Percentiles rank a stretch among this genome's conserved stretches.
phyloP scores from a whole-genome alignment of 306 rosid species.

The Glycine tomentella region DNA sequence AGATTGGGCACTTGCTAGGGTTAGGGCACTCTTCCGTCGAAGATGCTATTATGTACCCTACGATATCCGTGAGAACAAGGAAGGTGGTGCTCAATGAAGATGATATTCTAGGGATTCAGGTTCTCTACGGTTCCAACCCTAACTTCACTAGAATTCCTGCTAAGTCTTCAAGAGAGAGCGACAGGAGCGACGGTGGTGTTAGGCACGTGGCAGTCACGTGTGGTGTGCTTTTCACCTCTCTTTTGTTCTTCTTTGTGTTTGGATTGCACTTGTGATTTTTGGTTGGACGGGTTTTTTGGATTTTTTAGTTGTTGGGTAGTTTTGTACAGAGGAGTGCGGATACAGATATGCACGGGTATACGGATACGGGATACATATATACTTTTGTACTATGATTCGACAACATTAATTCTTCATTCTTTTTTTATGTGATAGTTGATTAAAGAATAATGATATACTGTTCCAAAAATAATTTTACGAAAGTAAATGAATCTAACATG shows the following conservation, averaged over 20 bases:
- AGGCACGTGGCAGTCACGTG: slow-evolving; percentile 34
- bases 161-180: slow-evolving; percentile 46
- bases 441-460: no score
- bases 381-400: not conserved
- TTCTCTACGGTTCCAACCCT: slow-evolving; percentile 73
- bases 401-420: slow-evolving; percentile 31
- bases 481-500: no score
- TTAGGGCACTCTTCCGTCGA: slow-evolving; percentile 80
- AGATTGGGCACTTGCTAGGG: slow-evolving; percentile 87
- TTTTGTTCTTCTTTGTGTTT: slow-evolving; percentile 24
- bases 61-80: slow-evolving; percentile 63
- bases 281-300: not conserved
- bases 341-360: no score
- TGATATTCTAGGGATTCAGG: slow-evolving; percentile 76
- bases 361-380: no score
- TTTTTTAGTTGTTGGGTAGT: no score
- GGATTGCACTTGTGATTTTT: slow-evolving; percentile 39
- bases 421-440: not conserved
- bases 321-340: no score
- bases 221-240: slow-evolving; percentile 9
- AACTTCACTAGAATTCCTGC: slow-evolving; percentile 51
- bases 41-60: slow-evolving; percentile 86
- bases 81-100: slow-evolving; percentile 66
- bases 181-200: slow-evolving; percentile 52
- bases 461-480: no score